These are phyloP conservation scores for Taphrina sp. DNA, from an alignment of 1,139 yeast species.

Conservation along the genomic window DNA sequence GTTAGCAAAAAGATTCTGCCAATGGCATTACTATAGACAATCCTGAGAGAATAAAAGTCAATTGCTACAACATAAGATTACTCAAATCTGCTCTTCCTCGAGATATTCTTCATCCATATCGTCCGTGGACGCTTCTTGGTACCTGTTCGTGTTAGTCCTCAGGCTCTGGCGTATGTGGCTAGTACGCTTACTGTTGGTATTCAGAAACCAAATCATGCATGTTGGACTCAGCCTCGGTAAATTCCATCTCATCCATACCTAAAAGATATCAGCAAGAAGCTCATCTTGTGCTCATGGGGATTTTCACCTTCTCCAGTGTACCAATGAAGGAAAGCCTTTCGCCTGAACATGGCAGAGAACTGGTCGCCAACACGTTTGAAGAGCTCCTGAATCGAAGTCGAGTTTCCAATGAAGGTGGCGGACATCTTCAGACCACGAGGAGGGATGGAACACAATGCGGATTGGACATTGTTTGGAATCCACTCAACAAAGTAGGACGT, in stretches of 20 bases:
- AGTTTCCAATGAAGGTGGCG: constrained; percentile 51
- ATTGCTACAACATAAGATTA: too few species aligned
- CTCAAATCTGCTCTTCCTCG: constrained; percentile 38
- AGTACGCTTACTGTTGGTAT: constrained; percentile 51
- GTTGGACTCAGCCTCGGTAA: constrained; percentile 51
- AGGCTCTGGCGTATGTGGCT: too few species aligned
- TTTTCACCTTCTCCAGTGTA: constrained; percentile 48
- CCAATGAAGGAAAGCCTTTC: constrained; percentile 52
- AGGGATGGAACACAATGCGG: constrained; percentile 49
- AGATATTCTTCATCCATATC: constrained; percentile 43
- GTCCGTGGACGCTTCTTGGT: constrained; percentile 49
- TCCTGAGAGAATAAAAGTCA: too few species aligned
- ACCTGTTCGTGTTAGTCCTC: too few species aligned
- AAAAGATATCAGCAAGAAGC: too few species aligned
- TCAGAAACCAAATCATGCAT: constrained; percentile 48
- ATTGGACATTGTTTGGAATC: constrained; percentile 95
- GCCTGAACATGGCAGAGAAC: constrained; percentile 49
- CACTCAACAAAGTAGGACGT: constrained; percentile 66
- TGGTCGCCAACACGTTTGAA: constrained; percentile 48
- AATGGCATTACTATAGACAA: too few species aligned
- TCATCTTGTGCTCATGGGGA: neutral
- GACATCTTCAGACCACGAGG: constrained; percentile 48
- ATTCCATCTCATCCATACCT: constrained; percentile 50
- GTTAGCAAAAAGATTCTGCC: too few species aligned
- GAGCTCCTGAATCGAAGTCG: constrained; percentile 51